These are phyloP conservation scores for Gentiana straminea DNA, from an alignment of 257 asterid species.

Conservation along the genomic window DNA sequence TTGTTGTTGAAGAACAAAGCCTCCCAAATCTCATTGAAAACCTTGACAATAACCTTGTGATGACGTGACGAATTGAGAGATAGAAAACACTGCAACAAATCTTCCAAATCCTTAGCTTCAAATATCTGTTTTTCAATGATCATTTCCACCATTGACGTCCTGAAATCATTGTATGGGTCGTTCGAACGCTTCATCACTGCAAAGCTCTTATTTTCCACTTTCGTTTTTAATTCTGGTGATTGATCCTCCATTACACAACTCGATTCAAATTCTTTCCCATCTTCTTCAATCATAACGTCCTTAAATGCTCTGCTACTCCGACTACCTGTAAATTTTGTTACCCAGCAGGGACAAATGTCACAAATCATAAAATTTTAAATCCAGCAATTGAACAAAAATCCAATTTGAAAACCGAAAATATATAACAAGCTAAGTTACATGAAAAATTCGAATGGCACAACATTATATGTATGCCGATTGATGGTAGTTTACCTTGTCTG, in stretches of 20 bases:
- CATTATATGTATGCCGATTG: no score
- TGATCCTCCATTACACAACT: neutral
- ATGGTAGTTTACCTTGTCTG: neutral
- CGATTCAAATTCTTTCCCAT: neutral
- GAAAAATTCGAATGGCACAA: no score
- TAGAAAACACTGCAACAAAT: conserved; percentile 22
- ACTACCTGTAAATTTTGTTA: neutral
- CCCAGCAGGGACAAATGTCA: no score
- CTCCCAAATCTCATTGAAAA: conserved; percentile 26
- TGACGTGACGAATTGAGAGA: conserved; percentile 20
- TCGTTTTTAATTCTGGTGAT: neutral
- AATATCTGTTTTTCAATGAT: conserved; percentile 24
- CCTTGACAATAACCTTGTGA: conserved; percentile 21
- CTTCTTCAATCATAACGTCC: neutral
- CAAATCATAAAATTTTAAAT: no score
- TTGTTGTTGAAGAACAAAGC: conserved; percentile 15
- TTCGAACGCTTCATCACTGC: conserved; percentile 32
- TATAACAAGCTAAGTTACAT: no score
- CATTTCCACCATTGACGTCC: conserved; percentile 39
- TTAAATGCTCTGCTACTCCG: neutral
- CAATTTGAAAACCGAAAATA: no score
- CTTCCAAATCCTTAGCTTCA: conserved; percentile 17
- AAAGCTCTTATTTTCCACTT: conserved; percentile 15
- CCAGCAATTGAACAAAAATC: no score
- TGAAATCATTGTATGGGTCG: conserved; percentile 31